These are phyloP conservation scores for Metschnikowia borealis DNA, from an alignment of 805 yeast genomes.

Conservation along the genomic window DNA sequence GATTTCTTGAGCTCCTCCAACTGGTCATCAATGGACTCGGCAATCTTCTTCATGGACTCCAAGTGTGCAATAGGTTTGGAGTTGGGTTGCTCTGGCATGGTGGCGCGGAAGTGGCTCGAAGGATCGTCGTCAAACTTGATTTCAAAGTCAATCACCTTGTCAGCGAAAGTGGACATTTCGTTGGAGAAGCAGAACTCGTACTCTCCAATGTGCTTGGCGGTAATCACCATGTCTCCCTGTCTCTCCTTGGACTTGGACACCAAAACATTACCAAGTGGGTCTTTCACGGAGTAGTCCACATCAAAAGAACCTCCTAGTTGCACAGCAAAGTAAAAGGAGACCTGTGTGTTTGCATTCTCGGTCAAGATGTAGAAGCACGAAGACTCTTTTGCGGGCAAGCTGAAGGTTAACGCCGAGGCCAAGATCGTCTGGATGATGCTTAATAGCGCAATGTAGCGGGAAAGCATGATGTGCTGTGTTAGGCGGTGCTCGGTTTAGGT, in stretches of 20 bases:
- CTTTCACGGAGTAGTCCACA: conserved; percentile 62
- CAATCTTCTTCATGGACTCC: conserved; percentile 49
- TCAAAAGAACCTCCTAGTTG: conserved; percentile 78
- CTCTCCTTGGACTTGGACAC: conserved; percentile 57
- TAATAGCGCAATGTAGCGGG: conserved; percentile 18
- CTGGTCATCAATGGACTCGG: conserved; percentile 56
- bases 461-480: conserved; percentile 10
- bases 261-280: conserved; percentile 54
- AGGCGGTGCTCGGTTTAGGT: conserved; percentile 1
- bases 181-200: conserved; percentile 84
- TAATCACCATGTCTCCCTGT: conserved; percentile 76
- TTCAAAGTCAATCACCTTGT: conserved; percentile 82
- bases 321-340: conserved; percentile 80
- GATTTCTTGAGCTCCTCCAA: conserved; percentile 53
- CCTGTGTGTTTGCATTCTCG: conserved; percentile 50
- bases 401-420: conserved; percentile 65
- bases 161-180: conserved; percentile 76
- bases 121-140: conserved; percentile 49
- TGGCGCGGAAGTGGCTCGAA: conserved; percentile 47
- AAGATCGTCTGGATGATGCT: conserved; percentile 29
- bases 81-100: conserved; percentile 52
- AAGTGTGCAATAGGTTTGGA: conserved; percentile 49
- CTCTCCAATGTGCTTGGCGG: conserved; percentile 66
- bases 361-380: conserved; percentile 72
- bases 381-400: conserved; percentile 69